Conservation (phyloP, 2,329 filamentous ascomycete genomes). For the Botryosphaeria dothidea region DNA sequence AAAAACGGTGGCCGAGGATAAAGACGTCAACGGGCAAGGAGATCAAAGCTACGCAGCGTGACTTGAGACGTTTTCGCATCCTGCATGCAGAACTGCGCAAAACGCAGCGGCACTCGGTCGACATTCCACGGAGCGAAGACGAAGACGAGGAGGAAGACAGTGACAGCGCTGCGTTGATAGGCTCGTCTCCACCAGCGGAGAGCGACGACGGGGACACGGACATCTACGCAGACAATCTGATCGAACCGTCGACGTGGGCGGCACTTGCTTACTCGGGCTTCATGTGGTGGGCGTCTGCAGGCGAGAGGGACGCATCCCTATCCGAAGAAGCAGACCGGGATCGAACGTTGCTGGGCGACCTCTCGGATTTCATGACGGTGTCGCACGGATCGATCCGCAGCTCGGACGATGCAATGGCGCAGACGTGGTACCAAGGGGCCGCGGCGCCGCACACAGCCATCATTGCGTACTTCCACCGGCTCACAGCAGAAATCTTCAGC, state of each 20-base stretch:
- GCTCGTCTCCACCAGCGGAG: background rate
- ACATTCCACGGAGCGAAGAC: constrained; percentile 27
- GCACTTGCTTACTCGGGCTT: constrained; percentile 78
- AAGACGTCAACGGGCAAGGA: constrained; percentile 62
- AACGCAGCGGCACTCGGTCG: constrained; percentile 29
- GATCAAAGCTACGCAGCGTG: constrained; percentile 85
- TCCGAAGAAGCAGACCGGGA: constrained; percentile 57
- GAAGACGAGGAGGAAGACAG: constrained; percentile 36
- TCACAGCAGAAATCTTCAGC: constrained; percentile 67
- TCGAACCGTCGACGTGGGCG: constrained; percentile 64
- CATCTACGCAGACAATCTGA: constrained; percentile 39
- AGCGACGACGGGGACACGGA: constrained; percentile 14
- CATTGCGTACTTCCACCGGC: constrained; percentile 78
- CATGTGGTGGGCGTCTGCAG: constrained; percentile 88
- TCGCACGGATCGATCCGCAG: constrained; percentile 38
- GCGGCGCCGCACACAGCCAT: constrained; percentile 65
- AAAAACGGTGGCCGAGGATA: constrained; percentile 73
- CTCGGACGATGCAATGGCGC: constrained; percentile 45
- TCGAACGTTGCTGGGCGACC: constrained; percentile 44
- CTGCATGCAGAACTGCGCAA: constrained; percentile 38
- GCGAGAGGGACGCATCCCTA: constrained; percentile 64
- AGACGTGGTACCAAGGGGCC: constrained; percentile 24
- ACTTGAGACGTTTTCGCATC: constrained; percentile 69
- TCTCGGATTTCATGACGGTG: constrained; percentile 34
- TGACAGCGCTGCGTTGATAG: constrained; percentile 33